Conservation (phyloP, 352 stramenopile species). For the Phytopythium helicoides region DNA sequence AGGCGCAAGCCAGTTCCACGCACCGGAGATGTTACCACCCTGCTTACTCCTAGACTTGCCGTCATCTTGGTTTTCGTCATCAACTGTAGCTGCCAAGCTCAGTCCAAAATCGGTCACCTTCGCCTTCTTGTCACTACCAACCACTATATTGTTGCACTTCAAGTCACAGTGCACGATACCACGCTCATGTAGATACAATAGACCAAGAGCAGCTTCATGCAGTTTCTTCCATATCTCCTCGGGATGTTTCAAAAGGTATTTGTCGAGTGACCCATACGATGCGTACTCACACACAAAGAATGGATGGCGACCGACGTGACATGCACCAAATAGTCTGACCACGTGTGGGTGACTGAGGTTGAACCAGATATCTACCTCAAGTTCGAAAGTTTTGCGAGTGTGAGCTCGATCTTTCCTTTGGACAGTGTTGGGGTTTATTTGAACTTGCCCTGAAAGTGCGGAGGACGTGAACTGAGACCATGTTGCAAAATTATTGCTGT, state of each 20-base stretch:
- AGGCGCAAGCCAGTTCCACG: conserved; percentile 21
- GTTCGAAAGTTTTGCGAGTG: conserved; percentile 6
- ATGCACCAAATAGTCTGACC: conserved; percentile 11
- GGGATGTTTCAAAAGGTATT: conserved; percentile 6
- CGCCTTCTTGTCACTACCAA: conserved; percentile 11
- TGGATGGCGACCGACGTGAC: conserved; percentile 2
- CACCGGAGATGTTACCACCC: background rate
- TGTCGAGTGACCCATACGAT: conserved; percentile 21
- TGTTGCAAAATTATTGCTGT: too few relatives aligned
- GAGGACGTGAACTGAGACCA: too few relatives aligned
- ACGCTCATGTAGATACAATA: conserved; percentile 26
- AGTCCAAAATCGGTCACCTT: conserved; percentile 31
- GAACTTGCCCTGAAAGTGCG: too few relatives aligned
- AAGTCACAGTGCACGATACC: conserved; percentile 24
- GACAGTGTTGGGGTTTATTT: too few relatives aligned
- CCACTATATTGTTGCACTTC: conserved; percentile 28
- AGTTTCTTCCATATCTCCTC: conserved; percentile 14
- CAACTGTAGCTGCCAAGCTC: conserved; percentile 8
- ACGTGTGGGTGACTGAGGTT: conserved; percentile 10
- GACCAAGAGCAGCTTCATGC: conserved; percentile 18
- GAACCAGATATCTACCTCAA: conserved; percentile 15
- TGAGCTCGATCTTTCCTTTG: too few relatives aligned
- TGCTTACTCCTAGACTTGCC: too few relatives aligned
- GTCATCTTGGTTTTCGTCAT: conserved; percentile 9
- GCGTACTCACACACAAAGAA: conserved; percentile 19